Evolutionary conservation across 495 filamentous ascomycete species (phyloP), one percentile per base, ranked within the genome.

Genomic region (Pyrenula massariospora): DNA sequence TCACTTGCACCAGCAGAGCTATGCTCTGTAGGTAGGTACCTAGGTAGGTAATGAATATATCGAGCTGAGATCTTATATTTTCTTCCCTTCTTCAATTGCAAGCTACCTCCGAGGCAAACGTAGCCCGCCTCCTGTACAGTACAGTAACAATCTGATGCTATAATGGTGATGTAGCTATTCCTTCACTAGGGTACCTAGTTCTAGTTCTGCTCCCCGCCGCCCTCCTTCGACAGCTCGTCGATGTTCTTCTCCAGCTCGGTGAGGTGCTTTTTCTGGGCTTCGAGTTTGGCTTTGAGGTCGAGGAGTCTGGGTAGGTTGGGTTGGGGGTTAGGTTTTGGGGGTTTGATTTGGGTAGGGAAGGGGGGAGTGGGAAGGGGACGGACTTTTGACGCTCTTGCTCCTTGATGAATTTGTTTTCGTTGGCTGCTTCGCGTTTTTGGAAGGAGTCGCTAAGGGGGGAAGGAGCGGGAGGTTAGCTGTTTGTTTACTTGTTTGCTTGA

Each of bases 371-470:
- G 22, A 50, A 56, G 12, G 3, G 12, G 23, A 53, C 25, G 31
- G 67, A 85, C 87, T 96, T 96, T 73, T 86, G 80, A 69, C 81
- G 76, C 80, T 99, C 93, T 64, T 87, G 84, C 76, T 88, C 75
- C 54, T 80, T 75, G 71, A 99, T 88, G 75, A 87, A 86, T 60
- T 79, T 78, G 66, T 87, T 83, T 73, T 99, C 93, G 66, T 77
- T 78, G 58, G 92, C 92, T 60, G 84, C 84, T 74, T 99, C 93
- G 62, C 93, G 89, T 68, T 84, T 83, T 67, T 85, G 86, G 81
- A 96, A 99, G 53, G 85, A 77, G 68, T 99, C 93, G 58, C 91
- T 92, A 59, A 62, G 53, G 48, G 53, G 8, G 8, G 36, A 5
- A 36, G 20, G 25, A 1, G 52, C 47, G 47, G 47, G 24, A 56